Base-by-base conservation (phyloP, 352 stramenopile genomes). In the Elongisporangium senticosum region DNA sequence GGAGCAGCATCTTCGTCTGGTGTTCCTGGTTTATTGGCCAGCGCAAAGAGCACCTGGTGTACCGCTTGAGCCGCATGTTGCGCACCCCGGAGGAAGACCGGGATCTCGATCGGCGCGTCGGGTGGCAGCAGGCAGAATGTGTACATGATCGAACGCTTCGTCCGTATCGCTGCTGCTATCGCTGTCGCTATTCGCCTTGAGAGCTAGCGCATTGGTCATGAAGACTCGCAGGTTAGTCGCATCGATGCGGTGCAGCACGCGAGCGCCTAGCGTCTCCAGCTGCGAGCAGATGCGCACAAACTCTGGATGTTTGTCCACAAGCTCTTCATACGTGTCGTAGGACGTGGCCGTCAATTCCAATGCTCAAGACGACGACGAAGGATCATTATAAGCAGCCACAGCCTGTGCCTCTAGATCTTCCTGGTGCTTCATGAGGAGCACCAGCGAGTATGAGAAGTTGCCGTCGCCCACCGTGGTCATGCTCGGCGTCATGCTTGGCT, bases 381-480 rank as follows among this genome's bases (percentile, higher is more conserved):
- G 5, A 43, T 7, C 3, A 43, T 17, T 10, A 43, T 4, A 1
- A 43, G 33, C 10, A 7, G 33, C 10, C 8, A 3, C 11, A 10
- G 33, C 13, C 33, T 43, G 10, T 14, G 43, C 1, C 43, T 19
- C 23, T 11, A 55, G 19, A 1, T 5, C 20, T 26, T 22, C 20
- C 1, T 53, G 13, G n/a, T 62, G 52, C 56, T 68, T 59, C 50
- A 68, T 75, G 23, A 79, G 71, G 23, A 96, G 59, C 21, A 87
- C 86, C 28, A 96, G 72, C 22, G 89, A 97, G 68, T 96, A 98
- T 5, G 87, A 89, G 62, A 98, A 95, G 69, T 98, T 95, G n/a
- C 93, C 93, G 69, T 98, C 93, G 19, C 93, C 93, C 7, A 98
- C 78, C 6, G 87, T 96, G 5, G 97, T 67, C 19, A 95, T 69